Evolutionary conservation across 2,329 filamentous ascomycete species (phyloP), one percentile per base, ranked within the genome.

Genomic region (Paramyrothecium sp.): DNA sequence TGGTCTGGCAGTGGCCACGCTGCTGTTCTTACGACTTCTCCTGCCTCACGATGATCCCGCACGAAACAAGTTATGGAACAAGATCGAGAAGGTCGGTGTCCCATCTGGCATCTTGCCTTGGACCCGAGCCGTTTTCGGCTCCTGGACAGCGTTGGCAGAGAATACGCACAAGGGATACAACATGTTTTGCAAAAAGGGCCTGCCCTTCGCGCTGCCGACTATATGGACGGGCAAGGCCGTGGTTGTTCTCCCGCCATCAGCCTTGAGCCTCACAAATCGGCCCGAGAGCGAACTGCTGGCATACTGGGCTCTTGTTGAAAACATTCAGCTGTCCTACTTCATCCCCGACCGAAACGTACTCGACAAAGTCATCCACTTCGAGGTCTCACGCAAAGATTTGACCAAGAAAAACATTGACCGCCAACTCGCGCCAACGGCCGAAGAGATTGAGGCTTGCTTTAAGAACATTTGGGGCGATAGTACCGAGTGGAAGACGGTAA

Each of bases 281-380:
- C 26, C 50, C 17, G 50, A 52, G 13, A 52, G 26, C 11, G 50
- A 52, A 30, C 16, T 52, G 20, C 21, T 26, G 16, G 26, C 23
- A 19, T 17, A 30, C 16, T 20, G 20, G 26, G 23, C 50, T 17
- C 50, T 30, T 17, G 21, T 52, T n/a, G 50, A 22, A 13, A 30
- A 22, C 3, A 34, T 52, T 13, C 50, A 52, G 26, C 26, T 52
- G 2, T 26, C 50, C 2, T 52, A 52, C 50, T 30, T 52, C 17
- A 30, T 52, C 26, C 17, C 22, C 16, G 50, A 52, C 23, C 50
- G 17, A 33, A 26, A 52, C 23, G 30, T 52, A 16, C 30, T 30
- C 50, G 50, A 52, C 17, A 52, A 52, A 16, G 50, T 52, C 20
- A 52, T 52, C 26, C 50, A 52, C 50, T 52, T 52, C 26, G 50